These are phyloP conservation scores for Sarocladium strictum DNA, from an alignment of 2,329 filamentous ascomycete genomes.

Conservation along the genomic window DNA sequence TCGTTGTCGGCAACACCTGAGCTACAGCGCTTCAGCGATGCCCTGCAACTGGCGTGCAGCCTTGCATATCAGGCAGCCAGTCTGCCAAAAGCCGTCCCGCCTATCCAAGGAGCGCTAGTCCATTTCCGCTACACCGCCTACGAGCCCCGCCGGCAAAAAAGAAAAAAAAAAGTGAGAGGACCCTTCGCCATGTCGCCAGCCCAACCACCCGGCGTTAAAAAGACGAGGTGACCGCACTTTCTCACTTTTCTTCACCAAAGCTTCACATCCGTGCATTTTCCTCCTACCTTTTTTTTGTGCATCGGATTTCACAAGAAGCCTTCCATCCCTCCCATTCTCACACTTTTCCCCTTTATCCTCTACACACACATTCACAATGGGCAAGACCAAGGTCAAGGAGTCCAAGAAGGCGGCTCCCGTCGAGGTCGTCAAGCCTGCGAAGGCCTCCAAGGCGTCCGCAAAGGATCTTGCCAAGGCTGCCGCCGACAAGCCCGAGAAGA, in stretches of 20 bases:
- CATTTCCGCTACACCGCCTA: constrained; percentile 26
- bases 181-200: constrained; percentile 1
- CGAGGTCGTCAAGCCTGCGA: constrained; percentile 57
- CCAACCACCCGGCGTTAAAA: constrained; percentile 15
- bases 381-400: constrained; percentile 40
- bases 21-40: neutral
- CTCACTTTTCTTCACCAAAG: constrained; percentile 10
- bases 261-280: constrained; percentile 13
- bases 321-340: constrained; percentile 7
- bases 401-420: constrained; percentile 48
- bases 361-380: constrained; percentile 44
- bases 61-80: constrained; percentile 9
- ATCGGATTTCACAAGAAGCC: neutral
- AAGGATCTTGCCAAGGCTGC: constrained; percentile 61
- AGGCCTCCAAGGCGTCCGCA: constrained; percentile 60
- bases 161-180: constrained; percentile 23
- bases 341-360: constrained; percentile 10
- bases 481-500: constrained; percentile 43
- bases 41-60: constrained; percentile 4
- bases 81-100: neutral
- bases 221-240: constrained; percentile 10
- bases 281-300: constrained; percentile 10
- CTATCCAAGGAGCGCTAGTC: neutral
- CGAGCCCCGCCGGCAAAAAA: constrained; percentile 23
- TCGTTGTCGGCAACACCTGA: neutral